Conservation (phyloP, 2,329 filamentous ascomycete species). For the Claviceps digitariae region DNA sequence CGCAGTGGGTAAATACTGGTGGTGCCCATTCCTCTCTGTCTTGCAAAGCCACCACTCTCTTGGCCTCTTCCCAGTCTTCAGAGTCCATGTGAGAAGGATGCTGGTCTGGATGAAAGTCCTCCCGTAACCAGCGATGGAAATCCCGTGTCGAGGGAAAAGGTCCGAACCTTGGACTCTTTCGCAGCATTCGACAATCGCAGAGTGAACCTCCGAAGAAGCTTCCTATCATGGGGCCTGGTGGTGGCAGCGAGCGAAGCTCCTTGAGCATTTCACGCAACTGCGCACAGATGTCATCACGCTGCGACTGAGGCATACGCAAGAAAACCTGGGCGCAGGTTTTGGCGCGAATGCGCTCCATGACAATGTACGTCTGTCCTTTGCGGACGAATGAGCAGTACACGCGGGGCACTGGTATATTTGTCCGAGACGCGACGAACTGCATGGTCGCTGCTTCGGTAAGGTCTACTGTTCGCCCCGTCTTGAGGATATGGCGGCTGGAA, state of each 20-base stretch:
- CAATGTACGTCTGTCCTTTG: conserved; percentile 26
- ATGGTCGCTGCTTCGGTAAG: conserved; percentile 13
- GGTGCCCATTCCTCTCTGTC: conserved; percentile 18
- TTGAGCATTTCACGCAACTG: conserved; percentile 12
- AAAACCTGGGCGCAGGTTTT: conserved; percentile 8
- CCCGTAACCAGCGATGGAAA: conserved; percentile 20
- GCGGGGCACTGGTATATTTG: conserved; percentile 10
- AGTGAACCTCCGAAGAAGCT: conserved; percentile 16
- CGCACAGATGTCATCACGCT: conserved; percentile 7
- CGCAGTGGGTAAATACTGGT: conserved; percentile 32
- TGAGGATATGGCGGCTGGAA: not conserved
- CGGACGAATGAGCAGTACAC: conserved; percentile 21
- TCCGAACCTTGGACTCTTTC: conserved; percentile 11
- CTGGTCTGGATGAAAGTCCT: conserved; percentile 13
- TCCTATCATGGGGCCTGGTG: conserved; percentile 8
- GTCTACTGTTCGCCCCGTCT: not conserved
- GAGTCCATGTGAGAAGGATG: conserved; percentile 6
- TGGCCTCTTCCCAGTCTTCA: conserved; percentile 15
- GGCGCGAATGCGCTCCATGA: conserved; percentile 27
- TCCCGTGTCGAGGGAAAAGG: conserved; percentile 18
- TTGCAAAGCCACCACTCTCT: conserved; percentile 22
- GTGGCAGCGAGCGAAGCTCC: conserved; percentile 12
- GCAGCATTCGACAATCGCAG: conserved; percentile 13
- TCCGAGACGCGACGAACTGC: conserved; percentile 9
- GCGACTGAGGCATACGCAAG: conserved; percentile 4